Evolutionary conservation across 2,329 filamentous ascomycete genomes (phyloP).

Genomic region (Atkinsonella hypoxylon): DNA sequence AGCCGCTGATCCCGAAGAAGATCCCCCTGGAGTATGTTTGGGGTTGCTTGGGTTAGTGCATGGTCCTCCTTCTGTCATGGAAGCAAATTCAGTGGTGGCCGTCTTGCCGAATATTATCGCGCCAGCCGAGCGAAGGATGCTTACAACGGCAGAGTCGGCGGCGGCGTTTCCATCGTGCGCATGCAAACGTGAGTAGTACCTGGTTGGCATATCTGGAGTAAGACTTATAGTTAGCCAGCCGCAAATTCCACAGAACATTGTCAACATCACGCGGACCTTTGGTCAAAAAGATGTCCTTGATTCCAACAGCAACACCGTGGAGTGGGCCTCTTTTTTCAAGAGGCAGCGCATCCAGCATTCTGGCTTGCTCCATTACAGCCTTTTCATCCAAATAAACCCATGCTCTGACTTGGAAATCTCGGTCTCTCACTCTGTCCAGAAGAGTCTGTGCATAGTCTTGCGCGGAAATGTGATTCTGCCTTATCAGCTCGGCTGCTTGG

Average conservation of each 20-base stretch:
- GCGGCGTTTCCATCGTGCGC: constrained; percentile 25
- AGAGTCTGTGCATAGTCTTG: constrained; percentile 36
- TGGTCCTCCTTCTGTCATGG: constrained; percentile 40
- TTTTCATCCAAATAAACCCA: constrained; percentile 36
- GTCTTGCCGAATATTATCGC: constrained; percentile 40
- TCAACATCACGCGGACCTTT: constrained; percentile 25
- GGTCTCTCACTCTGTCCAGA: constrained; percentile 29
- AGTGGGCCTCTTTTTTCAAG: constrained; percentile 36
- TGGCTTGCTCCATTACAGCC: constrained; percentile 37
- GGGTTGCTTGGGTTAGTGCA: constrained; percentile 54
- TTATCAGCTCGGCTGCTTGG: constrained; percentile 7
- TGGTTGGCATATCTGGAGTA: constrained; percentile 40
- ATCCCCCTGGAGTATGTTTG: constrained; percentile 54
- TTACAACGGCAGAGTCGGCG: constrained; percentile 40
- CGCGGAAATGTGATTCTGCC: constrained; percentile 26
- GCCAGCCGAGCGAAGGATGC: constrained; percentile 39
- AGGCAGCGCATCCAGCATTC: constrained; percentile 36
- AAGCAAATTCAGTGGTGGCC: constrained; percentile 53
- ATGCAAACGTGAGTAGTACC: constrained; percentile 44
- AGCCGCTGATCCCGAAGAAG: constrained; percentile 53
- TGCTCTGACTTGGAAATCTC: constrained; percentile 34
- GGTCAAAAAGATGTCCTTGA: constrained; percentile 49
- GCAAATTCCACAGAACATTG: background rate
- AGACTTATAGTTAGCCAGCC: background rate
- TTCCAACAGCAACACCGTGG: constrained; percentile 44